Evolutionary conservation across 257 asterid species (phyloP).

Genomic region (Nicotiana benthamiana): DNA sequence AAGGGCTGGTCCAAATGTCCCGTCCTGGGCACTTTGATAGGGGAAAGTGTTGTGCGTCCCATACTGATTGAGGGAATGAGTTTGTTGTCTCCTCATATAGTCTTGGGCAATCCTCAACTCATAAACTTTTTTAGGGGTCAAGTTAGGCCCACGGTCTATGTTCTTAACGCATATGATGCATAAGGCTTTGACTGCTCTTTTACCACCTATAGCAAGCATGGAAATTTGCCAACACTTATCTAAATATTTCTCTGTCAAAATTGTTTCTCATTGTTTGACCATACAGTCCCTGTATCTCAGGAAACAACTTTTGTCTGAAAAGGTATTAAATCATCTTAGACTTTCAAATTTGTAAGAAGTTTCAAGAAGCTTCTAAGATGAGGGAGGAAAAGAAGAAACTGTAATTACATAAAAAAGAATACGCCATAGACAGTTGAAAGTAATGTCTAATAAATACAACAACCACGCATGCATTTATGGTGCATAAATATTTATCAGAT

Average conservation of each 20-base stretch:
- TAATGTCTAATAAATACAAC: not conserved
- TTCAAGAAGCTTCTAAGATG: not conserved
- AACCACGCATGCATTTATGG: not conserved
- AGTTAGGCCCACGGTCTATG: no score
- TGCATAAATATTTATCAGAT: not conserved
- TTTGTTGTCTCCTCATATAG: no score
- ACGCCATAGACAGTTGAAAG: not conserved
- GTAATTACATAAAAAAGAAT: not conserved
- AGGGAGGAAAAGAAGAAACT: not conserved
- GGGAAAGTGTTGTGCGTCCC: no score
- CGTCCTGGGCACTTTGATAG: no score
- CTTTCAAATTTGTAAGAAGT: not conserved
- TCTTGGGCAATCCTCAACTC: no score
- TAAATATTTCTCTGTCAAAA: not conserved
- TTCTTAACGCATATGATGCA: not conserved
- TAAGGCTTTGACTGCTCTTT: not conserved
- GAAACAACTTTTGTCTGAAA: not conserved
- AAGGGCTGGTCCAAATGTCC: no score
- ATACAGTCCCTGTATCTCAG: not conserved
- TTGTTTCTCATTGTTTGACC: not conserved
- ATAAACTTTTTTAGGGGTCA: no score
- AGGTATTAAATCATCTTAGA: not conserved
- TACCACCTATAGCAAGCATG: not conserved
- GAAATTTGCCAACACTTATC: not conserved
- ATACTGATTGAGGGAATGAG: no score